A percentile compares a stretch with the other conserved stretches of the same genome.
Conservation (phyloP, 2,329 filamentous ascomycete genomes). For the Zopfia rhizophila region DNA sequence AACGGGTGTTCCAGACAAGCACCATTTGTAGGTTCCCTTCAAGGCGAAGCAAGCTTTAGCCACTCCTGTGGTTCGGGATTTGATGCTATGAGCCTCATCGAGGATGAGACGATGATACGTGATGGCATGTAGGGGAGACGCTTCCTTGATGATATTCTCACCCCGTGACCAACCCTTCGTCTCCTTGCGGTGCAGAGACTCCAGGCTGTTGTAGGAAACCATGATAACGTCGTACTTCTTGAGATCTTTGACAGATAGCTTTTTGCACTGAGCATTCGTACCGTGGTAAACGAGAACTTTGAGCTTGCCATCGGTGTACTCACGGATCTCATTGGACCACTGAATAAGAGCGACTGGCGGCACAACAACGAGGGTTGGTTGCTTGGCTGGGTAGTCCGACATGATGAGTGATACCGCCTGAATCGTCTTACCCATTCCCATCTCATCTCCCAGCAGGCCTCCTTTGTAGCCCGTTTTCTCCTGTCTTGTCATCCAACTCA, state of each 20-base stretch:
- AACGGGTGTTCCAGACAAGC: constrained; percentile 90
- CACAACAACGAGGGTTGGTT: constrained; percentile 87
- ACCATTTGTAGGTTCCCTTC: constrained; percentile 91
- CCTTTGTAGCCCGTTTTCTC: constrained; percentile 87
- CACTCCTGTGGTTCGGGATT: constrained; percentile 86
- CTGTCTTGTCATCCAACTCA: constrained; percentile 94
- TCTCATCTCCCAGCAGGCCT: constrained; percentile 93
- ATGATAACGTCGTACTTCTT: constrained; percentile 92
- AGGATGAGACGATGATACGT: constrained; percentile 91
- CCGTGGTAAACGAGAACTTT: constrained; percentile 93
- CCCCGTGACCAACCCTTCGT: constrained; percentile 88
- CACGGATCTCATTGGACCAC: constrained; percentile 72
- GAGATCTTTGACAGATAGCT: constrained; percentile 77
- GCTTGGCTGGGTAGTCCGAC: constrained; percentile 89
- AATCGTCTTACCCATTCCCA: constrained; percentile 99
- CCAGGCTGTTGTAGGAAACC: constrained; percentile 93
- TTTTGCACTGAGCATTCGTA: constrained; percentile 84
- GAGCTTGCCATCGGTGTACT: constrained; percentile 85
- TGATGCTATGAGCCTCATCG: constrained; percentile 97
- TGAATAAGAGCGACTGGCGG: constrained; percentile 96
- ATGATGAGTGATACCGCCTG: constrained; percentile 98
- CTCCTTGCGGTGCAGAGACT: constrained; percentile 92
- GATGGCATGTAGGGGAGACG: constrained; percentile 80
- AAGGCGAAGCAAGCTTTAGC: constrained; percentile 95
- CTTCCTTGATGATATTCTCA: constrained; percentile 81